These are phyloP conservation scores for Pseudogymnoascus sp. DNA, from an alignment of 2,329 filamentous ascomycete genomes.

Conservation along the genomic window DNA sequence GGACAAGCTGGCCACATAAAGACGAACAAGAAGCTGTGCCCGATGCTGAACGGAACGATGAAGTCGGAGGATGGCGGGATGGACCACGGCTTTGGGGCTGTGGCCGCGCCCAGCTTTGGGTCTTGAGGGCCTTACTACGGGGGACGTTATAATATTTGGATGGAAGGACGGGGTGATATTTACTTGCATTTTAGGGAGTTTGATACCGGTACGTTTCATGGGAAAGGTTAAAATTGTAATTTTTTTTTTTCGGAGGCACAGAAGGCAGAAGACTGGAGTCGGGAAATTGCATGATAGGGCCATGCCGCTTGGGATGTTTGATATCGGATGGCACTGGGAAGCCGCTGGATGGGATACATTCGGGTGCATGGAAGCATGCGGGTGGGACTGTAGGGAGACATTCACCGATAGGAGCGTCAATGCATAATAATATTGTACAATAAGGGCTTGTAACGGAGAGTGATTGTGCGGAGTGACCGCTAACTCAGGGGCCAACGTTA, in stretches of 20 bases:
- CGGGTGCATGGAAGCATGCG: not conserved
- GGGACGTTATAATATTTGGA: not conserved
- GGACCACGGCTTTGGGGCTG: constrained; percentile 52
- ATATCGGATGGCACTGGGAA: not conserved
- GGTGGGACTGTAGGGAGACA: not conserved
- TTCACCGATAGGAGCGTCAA: not conserved
- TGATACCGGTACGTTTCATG: constrained; percentile 1
- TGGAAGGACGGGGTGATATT: not conserved
- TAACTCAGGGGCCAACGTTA: not conserved
- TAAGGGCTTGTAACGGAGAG: not conserved
- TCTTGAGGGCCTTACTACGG: not conserved
- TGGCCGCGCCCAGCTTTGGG: constrained; percentile 19
- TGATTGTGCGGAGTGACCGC: not conserved
- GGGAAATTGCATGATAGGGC: constrained; percentile 3
- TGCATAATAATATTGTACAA: not conserved
- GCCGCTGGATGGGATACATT: not conserved
- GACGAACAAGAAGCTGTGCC: constrained; percentile 96
- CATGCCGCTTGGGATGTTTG: not conserved
- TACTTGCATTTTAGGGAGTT: not conserved
- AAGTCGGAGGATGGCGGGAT: constrained; percentile 50
- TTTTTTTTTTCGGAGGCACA: not conserved
- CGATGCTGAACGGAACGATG: constrained; percentile 76
- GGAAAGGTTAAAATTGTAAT: not conserved
- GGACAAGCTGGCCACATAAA: constrained; percentile 97
- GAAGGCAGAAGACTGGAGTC: not conserved